Conservation (phyloP, 176 grass and related monocot genomes). For the Cymbopogon citratus region DNA sequence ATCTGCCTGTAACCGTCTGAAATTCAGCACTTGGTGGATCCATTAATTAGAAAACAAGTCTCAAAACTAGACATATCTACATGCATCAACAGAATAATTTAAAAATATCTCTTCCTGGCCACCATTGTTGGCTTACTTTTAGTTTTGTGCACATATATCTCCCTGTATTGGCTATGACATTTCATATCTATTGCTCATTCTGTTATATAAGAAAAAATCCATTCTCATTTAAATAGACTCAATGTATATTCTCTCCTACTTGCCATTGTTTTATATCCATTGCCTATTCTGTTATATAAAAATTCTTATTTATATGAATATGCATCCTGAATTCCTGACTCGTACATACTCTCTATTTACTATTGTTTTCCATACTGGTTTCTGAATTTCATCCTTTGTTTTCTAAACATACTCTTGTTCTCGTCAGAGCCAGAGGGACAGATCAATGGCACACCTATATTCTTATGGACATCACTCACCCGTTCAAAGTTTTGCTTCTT, state of each 20-base stretch:
- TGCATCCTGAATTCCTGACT: not conserved
- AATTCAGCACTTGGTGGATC: not conserved
- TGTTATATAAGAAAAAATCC: not conserved
- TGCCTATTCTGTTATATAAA: no score
- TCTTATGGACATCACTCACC: constrained; percentile 26
- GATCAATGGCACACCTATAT: constrained; percentile 62
- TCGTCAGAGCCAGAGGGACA: constrained; percentile 55
- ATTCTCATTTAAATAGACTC: no score
- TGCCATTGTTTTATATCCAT: no score
- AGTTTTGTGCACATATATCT: not conserved
- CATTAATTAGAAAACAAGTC: not conserved
- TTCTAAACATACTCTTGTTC: constrained; percentile 12
- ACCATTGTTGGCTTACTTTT: constrained; percentile 19
- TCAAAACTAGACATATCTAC: not conserved
- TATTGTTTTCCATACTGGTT: not conserved
- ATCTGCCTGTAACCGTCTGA: not conserved
- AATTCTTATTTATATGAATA: constrained; percentile 22
- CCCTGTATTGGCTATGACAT: not conserved
- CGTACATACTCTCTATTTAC: not conserved
- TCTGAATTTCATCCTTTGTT: constrained; percentile 15
- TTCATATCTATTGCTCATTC: no score
- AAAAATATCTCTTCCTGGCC: not conserved
- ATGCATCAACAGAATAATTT: not conserved
- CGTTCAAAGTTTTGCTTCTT: constrained; percentile 33
- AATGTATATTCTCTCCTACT: no score